Evolutionary conservation across 768 basidiomycete genomes (phyloP), one percentile per base, ranked within the genome.

Genomic region (Serpula lacrymans): DNA sequence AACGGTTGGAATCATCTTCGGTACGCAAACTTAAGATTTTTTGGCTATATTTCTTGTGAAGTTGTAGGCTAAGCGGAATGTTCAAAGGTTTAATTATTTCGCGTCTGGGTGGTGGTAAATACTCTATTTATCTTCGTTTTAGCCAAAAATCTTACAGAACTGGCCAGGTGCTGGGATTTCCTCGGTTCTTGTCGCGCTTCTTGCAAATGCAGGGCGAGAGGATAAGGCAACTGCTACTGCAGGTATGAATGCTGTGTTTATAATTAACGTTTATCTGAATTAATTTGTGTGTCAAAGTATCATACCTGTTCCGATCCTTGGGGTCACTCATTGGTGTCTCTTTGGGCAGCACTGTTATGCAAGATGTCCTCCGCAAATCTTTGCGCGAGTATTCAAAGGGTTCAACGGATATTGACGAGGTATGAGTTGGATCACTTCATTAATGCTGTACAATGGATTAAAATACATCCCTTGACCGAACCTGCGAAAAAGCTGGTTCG

Each of bases 151-250:
- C 18, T 20, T 23, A 24, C 12, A 42, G 8, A 1, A 42, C 3
- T 7, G 39, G 13, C 2, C 37, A 78, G 79, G 77, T 9, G 58
- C 63, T 25, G 74, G 72, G 1, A 59, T 78, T 9, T 81, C 79
- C 0, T 80, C 75, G 1, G 77, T 73, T 23, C 60, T 84, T 22
- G 70, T 82, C 14, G 72, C 79, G 1, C 58, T 82, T 30, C 80
- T 82, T 26, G 75, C 80, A 3, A 82, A 82, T 54, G 79, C 79
- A 1, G 78, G 80, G 1, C 68, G 69, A 16, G 69, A 62, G 24
- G 77, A 82, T 50, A 80, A 82, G 51, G 82, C 80, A 6, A 75
- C 82, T 27, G 79, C 80, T 1, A 84, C 79, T 9, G 80, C 80
- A 26, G 76, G 80, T 76, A 26, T 5, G 67, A 47, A 9, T 7